Base-by-base conservation (phyloP, 2,329 filamentous ascomycete species). In the Parastagonospora avenae region DNA sequence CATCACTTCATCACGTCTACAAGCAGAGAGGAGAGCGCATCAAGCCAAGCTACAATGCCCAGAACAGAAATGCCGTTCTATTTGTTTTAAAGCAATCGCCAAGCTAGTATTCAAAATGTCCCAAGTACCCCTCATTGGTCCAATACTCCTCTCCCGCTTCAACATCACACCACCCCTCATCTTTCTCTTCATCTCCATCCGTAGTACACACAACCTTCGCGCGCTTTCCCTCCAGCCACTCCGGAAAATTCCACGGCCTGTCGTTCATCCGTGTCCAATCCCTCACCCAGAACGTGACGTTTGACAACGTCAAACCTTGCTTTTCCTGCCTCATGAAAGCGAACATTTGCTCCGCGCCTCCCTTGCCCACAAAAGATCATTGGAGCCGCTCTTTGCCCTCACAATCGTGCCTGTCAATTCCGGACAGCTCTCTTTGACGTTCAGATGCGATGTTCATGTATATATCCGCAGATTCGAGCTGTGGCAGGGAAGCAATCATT, bases 221-320 rank as follows among this genome's bases (percentile, higher is more conserved):
- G 24, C 32, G 36, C 31, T 16, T 42, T 8, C 44, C 46, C 6
- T 53, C 48, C 16, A 46, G n/a, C 45, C 43, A 57, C n/a, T 19
- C 14, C 15, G 37, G 30, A n/a, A 15, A 16, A 15, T 48, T 38
- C n/a, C 44, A 31, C 2, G 47, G 36, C 8, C 47, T 46, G n/a
- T 50, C 43, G 39, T 45, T 46, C 1, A 42, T 24, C 31, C 35
- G 28, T 1, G 19, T 30, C 55, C 53, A 64, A 16, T 63, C 55
- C 3, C 59, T 59, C 2, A 44, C 41, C 19, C 43, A 55, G 31
- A 63, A 59, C 0, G 46, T 59, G 1, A 56, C 48, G n/a, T 48
- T 47, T 8, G 28, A 11, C 28, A 58, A 35, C 24, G 46, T 45
- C 8, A 36, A 27, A 9, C 46, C 43, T 7, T 46, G 15, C 14